phyloP scores from a whole-genome alignment of 306 rosid species.

The Sicyos baderoa region DNA sequence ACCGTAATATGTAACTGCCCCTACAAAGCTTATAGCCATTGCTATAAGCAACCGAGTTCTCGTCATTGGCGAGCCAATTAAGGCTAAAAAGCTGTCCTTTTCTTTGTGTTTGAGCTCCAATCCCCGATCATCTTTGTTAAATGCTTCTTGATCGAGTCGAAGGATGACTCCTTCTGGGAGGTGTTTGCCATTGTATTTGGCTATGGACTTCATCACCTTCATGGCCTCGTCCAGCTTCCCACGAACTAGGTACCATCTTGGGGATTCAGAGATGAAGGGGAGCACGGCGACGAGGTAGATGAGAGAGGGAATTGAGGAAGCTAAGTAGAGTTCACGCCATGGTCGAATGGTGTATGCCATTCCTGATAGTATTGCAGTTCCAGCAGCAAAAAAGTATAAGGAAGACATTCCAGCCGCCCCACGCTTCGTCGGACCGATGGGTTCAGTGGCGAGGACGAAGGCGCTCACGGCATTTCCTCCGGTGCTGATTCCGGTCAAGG shows the following conservation, averaged over 20 bases:
- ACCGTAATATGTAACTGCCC: constrained; percentile 43
- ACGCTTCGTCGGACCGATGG: constrained; percentile 56
- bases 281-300: constrained; percentile 40
- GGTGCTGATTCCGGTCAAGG: constrained; percentile 63
- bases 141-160: constrained; percentile 48
- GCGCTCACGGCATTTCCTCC: constrained; percentile 74
- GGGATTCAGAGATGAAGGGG: constrained; percentile 54
- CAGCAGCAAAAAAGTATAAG: constrained; percentile 72
- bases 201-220: constrained; percentile 54
- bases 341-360: constrained; percentile 46
- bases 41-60: constrained; percentile 36
- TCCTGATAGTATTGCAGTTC: constrained; percentile 52
- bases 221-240: constrained; percentile 50
- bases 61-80: constrained; percentile 27
- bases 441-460: constrained; percentile 68
- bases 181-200: constrained; percentile 41
- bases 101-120: constrained; percentile 26
- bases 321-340: constrained; percentile 68
- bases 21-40: constrained; percentile 30
- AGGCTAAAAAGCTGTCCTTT: constrained; percentile 28
- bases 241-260: constrained; percentile 75
- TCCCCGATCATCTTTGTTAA: background rate
- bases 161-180: constrained; percentile 37
- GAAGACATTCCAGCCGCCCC: constrained; percentile 69
- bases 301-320: constrained; percentile 61